Percentiles rank a stretch among this genome's conserved stretches.
phyloP scores from a whole-genome alignment of 2,329 filamentous ascomycete species.

The Teratosphaeria destructans region DNA sequence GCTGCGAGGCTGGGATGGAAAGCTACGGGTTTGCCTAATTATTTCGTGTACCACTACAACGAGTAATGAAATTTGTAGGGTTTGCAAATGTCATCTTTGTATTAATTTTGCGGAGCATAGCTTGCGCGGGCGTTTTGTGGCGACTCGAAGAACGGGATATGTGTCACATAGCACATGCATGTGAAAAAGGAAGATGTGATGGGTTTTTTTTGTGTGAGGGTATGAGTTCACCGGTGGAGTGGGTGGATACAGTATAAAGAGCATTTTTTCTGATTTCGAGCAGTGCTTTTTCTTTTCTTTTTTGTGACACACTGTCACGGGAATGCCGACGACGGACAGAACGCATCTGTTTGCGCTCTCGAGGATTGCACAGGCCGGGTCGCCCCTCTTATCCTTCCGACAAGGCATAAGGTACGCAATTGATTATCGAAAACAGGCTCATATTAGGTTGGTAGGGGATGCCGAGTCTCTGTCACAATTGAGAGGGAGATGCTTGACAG shows the following conservation, averaged over 20 bases:
- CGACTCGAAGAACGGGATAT: neutral
- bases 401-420: no score
- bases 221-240: neutral
- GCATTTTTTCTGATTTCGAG: neutral
- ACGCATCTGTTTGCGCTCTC: no score
- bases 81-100: neutral
- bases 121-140: neutral
- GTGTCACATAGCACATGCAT: neutral
- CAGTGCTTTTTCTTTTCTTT: neutral
- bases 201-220: neutral
- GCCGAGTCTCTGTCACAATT: no score
- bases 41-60: conserved; percentile 55
- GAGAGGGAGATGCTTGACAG: no score
- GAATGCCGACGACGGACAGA: neutral
- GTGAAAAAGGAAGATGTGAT: neutral
- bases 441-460: no score
- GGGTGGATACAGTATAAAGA: neutral
- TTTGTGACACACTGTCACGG: neutral
- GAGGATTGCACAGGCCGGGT: no score
- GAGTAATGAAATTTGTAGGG: conserved; percentile 1
- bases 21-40: conserved; percentile 84
- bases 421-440: no score
- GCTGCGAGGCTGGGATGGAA: conserved; percentile 78
- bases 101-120: neutral
- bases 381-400: no score